Conservation (phyloP, 2,329 filamentous ascomycete genomes). For the Dryadomyces sulphureus region DNA sequence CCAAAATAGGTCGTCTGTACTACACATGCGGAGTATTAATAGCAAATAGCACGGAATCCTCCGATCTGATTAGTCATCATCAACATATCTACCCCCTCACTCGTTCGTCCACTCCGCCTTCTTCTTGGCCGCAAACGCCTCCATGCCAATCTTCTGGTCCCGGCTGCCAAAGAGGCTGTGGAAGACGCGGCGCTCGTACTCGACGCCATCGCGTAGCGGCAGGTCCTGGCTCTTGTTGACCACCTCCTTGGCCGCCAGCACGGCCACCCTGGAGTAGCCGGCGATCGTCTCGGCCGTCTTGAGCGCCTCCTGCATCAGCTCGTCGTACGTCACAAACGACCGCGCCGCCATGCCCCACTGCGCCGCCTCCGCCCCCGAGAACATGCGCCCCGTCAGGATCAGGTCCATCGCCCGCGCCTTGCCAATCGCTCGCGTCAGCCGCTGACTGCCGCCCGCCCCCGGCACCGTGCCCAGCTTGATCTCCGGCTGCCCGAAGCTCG, state of each 20-base stretch:
- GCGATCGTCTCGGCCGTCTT: slow-evolving; percentile 84
- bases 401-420: slow-evolving; percentile 86
- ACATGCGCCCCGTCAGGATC: slow-evolving; percentile 72
- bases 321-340: slow-evolving; percentile 65
- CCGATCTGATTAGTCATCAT: neutral
- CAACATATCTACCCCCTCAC: slow-evolving; percentile 25
- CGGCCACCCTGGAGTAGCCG: slow-evolving; percentile 69
- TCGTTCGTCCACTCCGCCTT: slow-evolving; percentile 83
- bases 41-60: neutral
- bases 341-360: slow-evolving; percentile 82
- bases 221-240: slow-evolving; percentile 98
- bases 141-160: slow-evolving; percentile 96
- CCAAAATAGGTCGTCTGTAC: no score
- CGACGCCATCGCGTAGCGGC: slow-evolving; percentile 73
- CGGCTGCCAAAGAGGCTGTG: slow-evolving; percentile 84
- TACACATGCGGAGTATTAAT: neutral
- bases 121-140: slow-evolving; percentile 88
- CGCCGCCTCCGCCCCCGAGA: slow-evolving; percentile 71
- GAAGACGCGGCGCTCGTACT: slow-evolving; percentile 88
- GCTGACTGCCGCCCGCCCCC: slow-evolving; percentile 81
- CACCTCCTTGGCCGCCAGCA: slow-evolving; percentile 90
- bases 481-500: slow-evolving; percentile 93
- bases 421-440: slow-evolving; percentile 67
- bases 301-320: slow-evolving; percentile 66
- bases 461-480: slow-evolving; percentile 90